Conservation (phyloP, 2,329 filamentous ascomycete genomes). For the Phoma herbarum region DNA sequence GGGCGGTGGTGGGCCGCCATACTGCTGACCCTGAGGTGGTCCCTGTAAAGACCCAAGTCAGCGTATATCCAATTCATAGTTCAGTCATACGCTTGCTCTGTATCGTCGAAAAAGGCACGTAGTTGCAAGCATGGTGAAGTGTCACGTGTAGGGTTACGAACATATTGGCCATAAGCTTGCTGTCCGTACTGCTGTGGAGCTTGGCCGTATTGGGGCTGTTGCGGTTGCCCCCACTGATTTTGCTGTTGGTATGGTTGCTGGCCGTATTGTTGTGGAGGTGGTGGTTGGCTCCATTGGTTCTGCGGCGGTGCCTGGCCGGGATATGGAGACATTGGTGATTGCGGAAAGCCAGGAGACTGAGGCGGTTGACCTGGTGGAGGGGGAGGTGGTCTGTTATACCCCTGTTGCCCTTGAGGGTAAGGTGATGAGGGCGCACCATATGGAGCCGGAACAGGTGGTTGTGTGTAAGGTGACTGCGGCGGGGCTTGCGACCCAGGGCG, state of each 20-base stretch:
- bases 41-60: constrained; percentile 31
- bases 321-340: constrained; percentile 33
- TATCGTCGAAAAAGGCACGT: constrained; percentile 20
- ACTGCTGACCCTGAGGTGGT: constrained; percentile 47
- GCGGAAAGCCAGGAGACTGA: constrained; percentile 40
- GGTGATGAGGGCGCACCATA: constrained; percentile 52
- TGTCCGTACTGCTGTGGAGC: constrained; percentile 41
- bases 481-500: constrained; percentile 49
- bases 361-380: constrained; percentile 42
- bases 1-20: constrained; percentile 40
- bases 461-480: constrained; percentile 55
- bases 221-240: constrained; percentile 40
- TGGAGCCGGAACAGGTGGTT: constrained; percentile 42
- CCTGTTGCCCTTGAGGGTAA: constrained; percentile 47
- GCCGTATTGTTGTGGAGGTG: constrained; percentile 45
- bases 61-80: background rate
- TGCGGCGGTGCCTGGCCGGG: constrained; percentile 31
- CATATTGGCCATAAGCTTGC: constrained; percentile 45
- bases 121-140: background rate
- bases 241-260: constrained; percentile 36
- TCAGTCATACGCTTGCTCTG: constrained; percentile 25
- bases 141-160: constrained; percentile 18
- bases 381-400: constrained; percentile 47
- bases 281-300: constrained; percentile 34
- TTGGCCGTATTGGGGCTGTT: constrained; percentile 34